These are phyloP conservation scores for Metschnikowia picachoensis DNA, from an alignment of 805 yeast species.

Conservation along the genomic window DNA sequence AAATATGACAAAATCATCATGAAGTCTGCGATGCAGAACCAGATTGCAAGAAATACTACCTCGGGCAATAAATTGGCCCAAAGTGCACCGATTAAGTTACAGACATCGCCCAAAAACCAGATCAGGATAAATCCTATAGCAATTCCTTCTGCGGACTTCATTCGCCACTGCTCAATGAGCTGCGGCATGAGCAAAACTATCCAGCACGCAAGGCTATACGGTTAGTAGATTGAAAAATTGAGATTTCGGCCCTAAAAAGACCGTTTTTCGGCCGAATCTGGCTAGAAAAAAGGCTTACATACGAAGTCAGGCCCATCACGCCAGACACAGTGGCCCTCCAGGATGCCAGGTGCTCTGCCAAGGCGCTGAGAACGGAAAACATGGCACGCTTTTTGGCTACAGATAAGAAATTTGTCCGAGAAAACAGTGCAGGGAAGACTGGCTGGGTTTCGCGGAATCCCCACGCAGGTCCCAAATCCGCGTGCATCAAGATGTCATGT, in stretches of 20 bases:
- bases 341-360: slow-evolving; percentile 9
- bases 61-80: slow-evolving; percentile 71
- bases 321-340: slow-evolving; percentile 51
- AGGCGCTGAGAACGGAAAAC: slow-evolving; percentile 3
- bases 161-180: slow-evolving; percentile 74
- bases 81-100: slow-evolving; percentile 62
- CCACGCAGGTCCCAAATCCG: too few species aligned
- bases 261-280: background rate
- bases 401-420: too few species aligned
- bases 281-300: slow-evolving; percentile 20
- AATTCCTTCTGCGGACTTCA: slow-evolving; percentile 72
- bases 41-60: slow-evolving; percentile 63
- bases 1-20: slow-evolving; percentile 54
- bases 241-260: background rate
- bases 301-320: slow-evolving; percentile 62
- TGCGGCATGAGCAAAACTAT: slow-evolving; percentile 73
- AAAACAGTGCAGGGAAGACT: too few species aligned
- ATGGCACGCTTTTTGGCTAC: background rate
- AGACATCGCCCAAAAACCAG: slow-evolving; percentile 72
- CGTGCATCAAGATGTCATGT: too few species aligned
- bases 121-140: slow-evolving; percentile 61
- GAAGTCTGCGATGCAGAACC: slow-evolving; percentile 73
- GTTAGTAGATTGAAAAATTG: background rate
- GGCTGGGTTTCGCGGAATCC: too few species aligned
- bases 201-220: slow-evolving; percentile 66